A percentile compares a stretch with the other conserved stretches of the same genome.
Conservation (phyloP, 768 basidiomycete species). For the Crucibulum laeve region DNA sequence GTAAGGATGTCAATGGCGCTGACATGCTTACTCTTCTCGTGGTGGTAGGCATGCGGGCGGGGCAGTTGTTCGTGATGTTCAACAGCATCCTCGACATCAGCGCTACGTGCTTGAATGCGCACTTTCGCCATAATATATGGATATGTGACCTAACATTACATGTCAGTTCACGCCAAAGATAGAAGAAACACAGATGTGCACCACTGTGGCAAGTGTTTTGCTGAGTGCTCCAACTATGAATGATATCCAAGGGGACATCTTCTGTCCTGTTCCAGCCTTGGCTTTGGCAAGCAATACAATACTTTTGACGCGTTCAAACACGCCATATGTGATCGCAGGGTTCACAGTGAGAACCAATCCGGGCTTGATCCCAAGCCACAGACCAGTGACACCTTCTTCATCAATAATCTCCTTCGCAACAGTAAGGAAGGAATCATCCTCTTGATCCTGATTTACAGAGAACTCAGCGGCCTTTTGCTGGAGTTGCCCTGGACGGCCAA, state of each 20-base stretch:
- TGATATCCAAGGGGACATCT: slow-evolving; percentile 71
- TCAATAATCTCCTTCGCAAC: slow-evolving; percentile 84
- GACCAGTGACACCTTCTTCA: slow-evolving; percentile 81
- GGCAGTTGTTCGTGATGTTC: slow-evolving; percentile 35
- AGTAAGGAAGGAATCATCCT: slow-evolving; percentile 70
- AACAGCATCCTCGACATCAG: slow-evolving; percentile 46
- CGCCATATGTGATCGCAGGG: slow-evolving; percentile 96
- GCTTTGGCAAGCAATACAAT: slow-evolving; percentile 55
- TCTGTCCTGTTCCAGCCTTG: slow-evolving; percentile 38
- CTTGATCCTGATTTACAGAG: slow-evolving; percentile 15
- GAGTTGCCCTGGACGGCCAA: slow-evolving; percentile 44
- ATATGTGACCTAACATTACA: slow-evolving; percentile 70
- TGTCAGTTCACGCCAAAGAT: neutral
- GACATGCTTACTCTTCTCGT: slow-evolving; percentile 43
- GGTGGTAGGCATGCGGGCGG: slow-evolving; percentile 34
- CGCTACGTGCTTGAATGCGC: slow-evolving; percentile 81
- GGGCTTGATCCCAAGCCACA: slow-evolving; percentile 93
- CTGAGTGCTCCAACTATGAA: slow-evolving; percentile 90
- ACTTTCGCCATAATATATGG: slow-evolving; percentile 98
- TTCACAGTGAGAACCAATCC: slow-evolving; percentile 94
- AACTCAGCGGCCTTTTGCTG: slow-evolving; percentile 7
- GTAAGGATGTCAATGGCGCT: slow-evolving; percentile 78
- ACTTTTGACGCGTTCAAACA: slow-evolving; percentile 88
- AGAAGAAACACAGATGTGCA: slow-evolving; percentile 33
- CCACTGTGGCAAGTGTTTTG: slow-evolving; percentile 94